Evolutionary conservation across 768 basidiomycete species (phyloP).

Genomic region (Daedalea quercina): DNA sequence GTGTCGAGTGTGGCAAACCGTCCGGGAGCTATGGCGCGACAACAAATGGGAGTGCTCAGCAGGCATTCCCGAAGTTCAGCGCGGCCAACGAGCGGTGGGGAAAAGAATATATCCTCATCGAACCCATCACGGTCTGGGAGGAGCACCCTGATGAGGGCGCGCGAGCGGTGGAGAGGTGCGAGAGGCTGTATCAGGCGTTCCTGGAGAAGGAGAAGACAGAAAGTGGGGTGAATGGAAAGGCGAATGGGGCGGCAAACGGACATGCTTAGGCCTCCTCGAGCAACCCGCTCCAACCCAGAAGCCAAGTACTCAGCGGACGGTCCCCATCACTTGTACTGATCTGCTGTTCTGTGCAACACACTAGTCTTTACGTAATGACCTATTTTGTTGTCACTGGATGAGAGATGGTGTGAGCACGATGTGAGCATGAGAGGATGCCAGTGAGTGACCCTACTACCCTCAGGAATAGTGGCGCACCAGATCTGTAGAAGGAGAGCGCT

Average conservation of each 20-base stretch:
- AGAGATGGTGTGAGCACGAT: too few species aligned
- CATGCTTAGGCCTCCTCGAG: neutral
- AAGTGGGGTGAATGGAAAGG: neutral
- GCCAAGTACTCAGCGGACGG: too few species aligned
- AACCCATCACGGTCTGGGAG: slow-evolving; percentile 45
- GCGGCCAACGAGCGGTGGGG: slow-evolving; percentile 56
- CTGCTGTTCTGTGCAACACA: too few species aligned
- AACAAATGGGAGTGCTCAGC: slow-evolving; percentile 1
- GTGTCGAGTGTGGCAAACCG: neutral
- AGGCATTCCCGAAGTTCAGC: slow-evolving; percentile 41
- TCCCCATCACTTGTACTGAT: too few species aligned
- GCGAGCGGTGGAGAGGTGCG: slow-evolving; percentile 47
- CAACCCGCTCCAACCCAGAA: neutral
- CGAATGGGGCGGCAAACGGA: neutral
- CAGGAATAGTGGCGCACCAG: too few species aligned
- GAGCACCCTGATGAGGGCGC: slow-evolving; percentile 40
- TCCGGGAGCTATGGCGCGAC: slow-evolving; percentile 2
- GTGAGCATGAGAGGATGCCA: too few species aligned
- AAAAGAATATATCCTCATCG: slow-evolving; percentile 40
- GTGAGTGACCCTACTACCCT: too few species aligned
- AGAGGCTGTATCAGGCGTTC: slow-evolving; percentile 41
- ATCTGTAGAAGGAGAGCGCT: too few species aligned
- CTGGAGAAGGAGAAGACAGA: slow-evolving; percentile 18
- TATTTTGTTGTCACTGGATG: too few species aligned
- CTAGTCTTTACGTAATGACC: too few species aligned